phyloP scores from a whole-genome alignment of 208 protist genomes.

The Trypanosoma platydactyli region DNA sequence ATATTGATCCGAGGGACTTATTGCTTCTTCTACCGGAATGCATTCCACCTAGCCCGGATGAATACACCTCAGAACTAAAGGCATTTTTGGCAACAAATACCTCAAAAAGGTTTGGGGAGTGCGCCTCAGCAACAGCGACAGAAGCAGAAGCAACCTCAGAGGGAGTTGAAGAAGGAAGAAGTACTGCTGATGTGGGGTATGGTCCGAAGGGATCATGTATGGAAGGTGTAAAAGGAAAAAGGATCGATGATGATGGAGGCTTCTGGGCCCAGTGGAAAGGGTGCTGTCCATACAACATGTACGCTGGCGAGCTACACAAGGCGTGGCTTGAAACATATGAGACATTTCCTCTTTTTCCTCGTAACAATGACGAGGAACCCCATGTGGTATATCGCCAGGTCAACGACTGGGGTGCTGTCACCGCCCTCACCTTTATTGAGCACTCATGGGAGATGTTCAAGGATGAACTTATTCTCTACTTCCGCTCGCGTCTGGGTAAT shows the following conservation, averaged over 20 bases:
- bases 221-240: neutral
- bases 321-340: slow-evolving; percentile 54
- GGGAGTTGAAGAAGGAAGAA: neutral
- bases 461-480: slow-evolving; percentile 43
- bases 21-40: slow-evolving; percentile 62
- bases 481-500: slow-evolving; percentile 35
- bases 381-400: slow-evolving; percentile 35
- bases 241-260: neutral
- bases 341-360: slow-evolving; percentile 40
- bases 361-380: neutral
- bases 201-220: neutral
- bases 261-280: slow-evolving; percentile 41
- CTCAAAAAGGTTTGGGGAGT: neutral
- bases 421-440: slow-evolving; percentile 37
- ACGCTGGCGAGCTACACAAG: slow-evolving; percentile 33
- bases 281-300: slow-evolving; percentile 42
- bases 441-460: slow-evolving; percentile 51
- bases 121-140: neutral
- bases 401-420: slow-evolving; percentile 34
- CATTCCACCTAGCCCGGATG: slow-evolving; percentile 37
- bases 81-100: slow-evolving; percentile 12
- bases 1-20: slow-evolving; percentile 72
- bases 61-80: slow-evolving; percentile 31
- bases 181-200: neutral
- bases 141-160: neutral